Percentiles rank a stretch among this genome's conserved stretches.
phyloP scores from a whole-genome alignment of 108 stramenopile genomes.

The Cyclotella baltica region DNA sequence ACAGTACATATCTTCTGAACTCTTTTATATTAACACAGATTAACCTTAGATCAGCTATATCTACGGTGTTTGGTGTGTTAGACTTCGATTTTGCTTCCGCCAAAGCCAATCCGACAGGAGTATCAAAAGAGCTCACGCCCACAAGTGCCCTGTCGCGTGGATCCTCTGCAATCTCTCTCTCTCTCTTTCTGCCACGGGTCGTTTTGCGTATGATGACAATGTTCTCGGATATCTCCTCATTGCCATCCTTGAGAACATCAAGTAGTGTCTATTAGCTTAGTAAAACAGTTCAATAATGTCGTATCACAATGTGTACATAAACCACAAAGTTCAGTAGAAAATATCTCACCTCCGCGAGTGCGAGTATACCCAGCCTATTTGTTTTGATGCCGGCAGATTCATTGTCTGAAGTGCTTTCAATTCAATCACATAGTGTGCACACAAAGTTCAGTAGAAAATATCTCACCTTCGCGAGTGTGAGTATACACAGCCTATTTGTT shows the following conservation, averaged over 20 bases:
- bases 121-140: constrained; percentile 65
- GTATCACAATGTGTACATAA: neutral
- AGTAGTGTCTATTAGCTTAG: constrained; percentile 58
- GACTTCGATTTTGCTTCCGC: neutral
- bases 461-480: constrained; percentile 67
- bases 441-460: neutral
- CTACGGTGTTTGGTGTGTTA: constrained; percentile 14
- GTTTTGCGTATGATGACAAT: constrained; percentile 57
- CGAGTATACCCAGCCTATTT: constrained; percentile 72
- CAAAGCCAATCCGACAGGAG: constrained; percentile 34
- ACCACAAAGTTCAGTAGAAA: neutral
- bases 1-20: too few relatives aligned
- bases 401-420: constrained; percentile 87
- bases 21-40: too few relatives aligned
- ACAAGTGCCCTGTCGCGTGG: constrained; percentile 70
- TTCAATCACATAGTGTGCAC: constrained; percentile 47
- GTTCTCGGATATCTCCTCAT: constrained; percentile 39
- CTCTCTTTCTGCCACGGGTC: constrained; percentile 82
- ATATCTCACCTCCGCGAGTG: constrained; percentile 57
- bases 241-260: constrained; percentile 68
- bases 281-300: neutral
- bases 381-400: constrained; percentile 45
- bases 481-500: constrained; percentile 69
- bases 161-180: constrained; percentile 80
- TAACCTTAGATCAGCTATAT: constrained; percentile 43